Conservation (phyloP, 257 asterid species). For the Jacaranda mimosifolia region DNA sequence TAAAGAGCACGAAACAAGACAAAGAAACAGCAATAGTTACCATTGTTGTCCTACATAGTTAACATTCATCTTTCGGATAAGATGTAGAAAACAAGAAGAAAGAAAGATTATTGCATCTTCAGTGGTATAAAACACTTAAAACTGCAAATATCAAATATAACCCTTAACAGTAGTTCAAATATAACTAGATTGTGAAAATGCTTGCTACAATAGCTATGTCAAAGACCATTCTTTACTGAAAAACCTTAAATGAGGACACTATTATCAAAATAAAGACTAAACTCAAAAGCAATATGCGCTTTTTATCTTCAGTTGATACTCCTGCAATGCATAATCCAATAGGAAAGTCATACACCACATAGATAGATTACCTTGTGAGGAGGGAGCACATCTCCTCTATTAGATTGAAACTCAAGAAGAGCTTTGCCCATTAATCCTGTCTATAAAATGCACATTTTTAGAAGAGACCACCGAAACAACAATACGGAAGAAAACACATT, state of each 20-base stretch:
- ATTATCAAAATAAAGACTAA: background rate
- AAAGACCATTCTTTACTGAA: background rate
- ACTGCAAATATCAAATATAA: constrained; percentile 19
- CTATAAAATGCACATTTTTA: constrained; percentile 55
- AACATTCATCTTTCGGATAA: background rate
- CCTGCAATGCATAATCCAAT: constrained; percentile 14
- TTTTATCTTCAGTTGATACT: background rate
- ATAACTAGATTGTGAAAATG: background rate
- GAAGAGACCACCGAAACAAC: constrained; percentile 1
- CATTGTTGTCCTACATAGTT: background rate
- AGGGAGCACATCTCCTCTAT: constrained; percentile 93
- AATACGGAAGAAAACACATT: background rate
- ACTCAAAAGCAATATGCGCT: background rate
- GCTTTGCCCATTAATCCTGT: constrained; percentile 94
- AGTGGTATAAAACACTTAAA: background rate
- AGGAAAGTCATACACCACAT: constrained; percentile 15
- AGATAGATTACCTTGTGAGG: constrained; percentile 78
- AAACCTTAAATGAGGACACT: constrained; percentile 1
- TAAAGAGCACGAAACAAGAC: background rate
- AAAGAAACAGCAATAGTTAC: background rate
- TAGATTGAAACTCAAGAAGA: constrained; percentile 89
- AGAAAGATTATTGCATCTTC: background rate
- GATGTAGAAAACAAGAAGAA: constrained; percentile 1
- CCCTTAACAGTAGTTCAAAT: background rate
- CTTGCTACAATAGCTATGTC: background rate